Base-by-base conservation (phyloP, 2,329 filamentous ascomycete species). In the Phialophora macrospora region DNA sequence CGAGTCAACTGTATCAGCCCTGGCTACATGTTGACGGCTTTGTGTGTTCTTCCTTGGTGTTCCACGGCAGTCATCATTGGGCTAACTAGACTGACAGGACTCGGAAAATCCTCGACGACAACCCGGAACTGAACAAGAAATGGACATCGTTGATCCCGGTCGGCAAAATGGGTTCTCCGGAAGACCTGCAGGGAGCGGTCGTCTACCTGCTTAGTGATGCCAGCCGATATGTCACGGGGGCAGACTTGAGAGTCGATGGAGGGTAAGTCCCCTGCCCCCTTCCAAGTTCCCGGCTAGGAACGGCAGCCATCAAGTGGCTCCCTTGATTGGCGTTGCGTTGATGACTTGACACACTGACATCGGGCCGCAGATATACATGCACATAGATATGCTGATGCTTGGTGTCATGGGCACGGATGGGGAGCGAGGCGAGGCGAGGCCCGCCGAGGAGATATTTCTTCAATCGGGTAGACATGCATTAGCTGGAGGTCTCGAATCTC, bases 1-100 rank as follows among this genome's bases (percentile, higher is more conserved):
- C 87, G 94, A 41, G 94, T 98, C 72, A 98, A 98, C 82, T 95
- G 91, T 79, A 95, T 98, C 77, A 93, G 90, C 32, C 94, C 94
- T 0, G 94, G 95, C 52, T 98, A 98, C 80, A 98, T 98, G 94
- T 82, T 97, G 71, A 97, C 94, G 17, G 91, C 93, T 65, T 81
- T 97, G 90, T 94, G 84, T 86, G 90, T 81, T 9, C 20, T 34
- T 44, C 14, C n/a, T 32, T 11, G n/a, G 20, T 14, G 4, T 20
- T 26, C 28, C 28, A 7, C 66, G n/a, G 30, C 30, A 9, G 26
- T 81, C 46, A 41, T 54, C 38, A 56, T 62, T 55, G 17, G 28
- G 54, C 61, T 60, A 20, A 67, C 62, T 8, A 20, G 8, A 5
- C 30, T 34, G 63, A 65, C 74, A 96, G 91, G 60, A 97, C 93